Base-by-base conservation (phyloP, 371 early-diverging fungal genomes). In the Mucor lusitanicus region DNA sequence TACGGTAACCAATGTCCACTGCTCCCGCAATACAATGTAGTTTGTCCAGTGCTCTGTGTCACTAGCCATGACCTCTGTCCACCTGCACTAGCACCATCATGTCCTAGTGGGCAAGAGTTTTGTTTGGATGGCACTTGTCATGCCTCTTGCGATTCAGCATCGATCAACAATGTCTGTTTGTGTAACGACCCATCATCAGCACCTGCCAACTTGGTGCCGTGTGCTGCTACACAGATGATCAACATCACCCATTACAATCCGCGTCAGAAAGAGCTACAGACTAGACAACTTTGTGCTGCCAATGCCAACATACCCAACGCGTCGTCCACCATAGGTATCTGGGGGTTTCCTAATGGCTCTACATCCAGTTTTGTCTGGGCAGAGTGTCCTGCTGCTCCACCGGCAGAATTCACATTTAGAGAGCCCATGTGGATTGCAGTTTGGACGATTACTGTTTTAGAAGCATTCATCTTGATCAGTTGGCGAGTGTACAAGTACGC, bases 361-460 rank as follows among this genome's bases (percentile, higher is more conserved):
- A 57, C 58, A 9, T 59, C 59, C 11, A 40, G 40, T 7, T 37
- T 62, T 7, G 62, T 85, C 37, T 90, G 89, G 88, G 73, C 81
- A 13, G 65, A 65, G 19, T 89, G 88, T 65, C 89, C 89, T 25
- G 58, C 68, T 21, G 66, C 79, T 1, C 77, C 75, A 11, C 84
- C 85, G 3, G 37, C 33, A 6, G 35, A 33, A 7, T 81, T 90
- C 61, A 83, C 85, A 8, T 89, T 70, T 48, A 78, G 50, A 11
- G 89, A 89, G 54, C 84, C 80, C 33, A 87, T 85, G 77, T 90
- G 87, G 83, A 61, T 88, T 37, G 75, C 83, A 3, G 84, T 85
- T 28, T 84, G 80, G 74, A 59, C 65, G 12, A 68, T 86, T 28
- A 46, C 84, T 39, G 71, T 74, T 30, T 69, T 74, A 17, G 72